Conservation (phyloP, 169 alveolate genomes). For the Theileria orientalis region DNA sequence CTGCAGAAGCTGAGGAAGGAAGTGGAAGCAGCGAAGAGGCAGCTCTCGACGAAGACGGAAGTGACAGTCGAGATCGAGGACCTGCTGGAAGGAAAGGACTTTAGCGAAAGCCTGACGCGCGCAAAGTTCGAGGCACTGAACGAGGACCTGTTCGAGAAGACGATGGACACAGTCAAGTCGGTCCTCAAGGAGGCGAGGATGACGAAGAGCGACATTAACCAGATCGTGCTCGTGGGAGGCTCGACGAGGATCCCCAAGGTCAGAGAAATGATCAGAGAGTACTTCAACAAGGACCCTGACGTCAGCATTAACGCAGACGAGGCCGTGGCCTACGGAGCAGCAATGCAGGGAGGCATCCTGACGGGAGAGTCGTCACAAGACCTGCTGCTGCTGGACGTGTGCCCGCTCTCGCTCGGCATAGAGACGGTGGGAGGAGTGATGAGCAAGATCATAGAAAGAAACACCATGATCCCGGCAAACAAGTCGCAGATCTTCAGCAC, state of each 20-base stretch:
- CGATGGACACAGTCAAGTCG: conserved; percentile 89
- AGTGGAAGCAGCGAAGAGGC: conserved; percentile 97
- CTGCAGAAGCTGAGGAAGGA: conserved; percentile 95
- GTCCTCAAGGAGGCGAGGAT: conserved; percentile 89
- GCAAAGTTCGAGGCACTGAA: conserved; percentile 92
- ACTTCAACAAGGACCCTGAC: conserved; percentile 91
- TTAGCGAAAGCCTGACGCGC: conserved; percentile 91
- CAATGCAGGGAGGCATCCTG: conserved; percentile 93
- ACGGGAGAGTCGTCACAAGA: conserved; percentile 93
- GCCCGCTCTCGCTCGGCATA: conserved; percentile 94
- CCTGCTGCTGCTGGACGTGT: conserved; percentile 92
- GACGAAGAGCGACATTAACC: conserved; percentile 89
- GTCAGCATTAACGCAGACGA: conserved; percentile 93
- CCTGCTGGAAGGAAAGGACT: conserved; percentile 88
- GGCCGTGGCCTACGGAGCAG: conserved; percentile 97
- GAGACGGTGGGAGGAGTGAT: conserved; percentile 96
- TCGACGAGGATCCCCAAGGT: conserved; percentile 95
- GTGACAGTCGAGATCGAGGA: conserved; percentile 88
- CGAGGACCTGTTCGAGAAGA: conserved; percentile 88
- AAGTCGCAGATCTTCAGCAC: conserved; percentile 96
- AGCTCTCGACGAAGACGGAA: conserved; percentile 89
- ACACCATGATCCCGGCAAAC: conserved; percentile 96
- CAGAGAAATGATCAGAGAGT: conserved; percentile 88
- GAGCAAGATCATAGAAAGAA: conserved; percentile 93
- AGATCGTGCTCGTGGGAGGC: conserved; percentile 96